These are phyloP conservation scores for Penicillium sp. DNA, from an alignment of 2,329 filamentous ascomycete species.

Conservation along the genomic window DNA sequence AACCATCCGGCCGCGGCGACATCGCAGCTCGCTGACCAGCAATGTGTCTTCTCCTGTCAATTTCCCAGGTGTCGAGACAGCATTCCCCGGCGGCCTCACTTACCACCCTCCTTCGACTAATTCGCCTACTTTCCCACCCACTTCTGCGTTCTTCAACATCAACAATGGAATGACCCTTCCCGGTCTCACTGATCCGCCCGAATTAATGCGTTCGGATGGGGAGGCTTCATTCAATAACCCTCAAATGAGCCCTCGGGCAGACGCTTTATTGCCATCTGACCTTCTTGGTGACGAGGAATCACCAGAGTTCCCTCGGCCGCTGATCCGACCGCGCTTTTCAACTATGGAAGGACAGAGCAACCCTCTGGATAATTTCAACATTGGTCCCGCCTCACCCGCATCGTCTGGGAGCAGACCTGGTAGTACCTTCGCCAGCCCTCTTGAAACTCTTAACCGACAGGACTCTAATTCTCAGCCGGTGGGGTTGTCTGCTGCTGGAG, in stretches of 20 bases:
- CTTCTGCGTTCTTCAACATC: slow-evolving; percentile 62
- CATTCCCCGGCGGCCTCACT: slow-evolving; percentile 44
- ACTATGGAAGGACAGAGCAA: slow-evolving; percentile 32
- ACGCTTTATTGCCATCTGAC: slow-evolving; percentile 62
- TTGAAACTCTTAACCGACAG: slow-evolving; percentile 43
- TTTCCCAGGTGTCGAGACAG: slow-evolving; percentile 43
- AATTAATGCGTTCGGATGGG: slow-evolving; percentile 51
- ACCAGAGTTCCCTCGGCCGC: slow-evolving; percentile 36
- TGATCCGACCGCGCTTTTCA: slow-evolving; percentile 33
- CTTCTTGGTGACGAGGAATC: slow-evolving; percentile 60
- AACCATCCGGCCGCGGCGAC: slow-evolving; percentile 48
- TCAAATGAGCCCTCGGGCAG: slow-evolving; percentile 66
- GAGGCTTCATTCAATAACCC: slow-evolving; percentile 60
- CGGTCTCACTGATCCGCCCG: slow-evolving; percentile 43
- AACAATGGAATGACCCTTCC: slow-evolving; percentile 64
- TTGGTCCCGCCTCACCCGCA: slow-evolving; percentile 47
- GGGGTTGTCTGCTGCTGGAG: slow-evolving; percentile 34
- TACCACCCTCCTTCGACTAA: slow-evolving; percentile 54
- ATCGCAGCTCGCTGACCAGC: slow-evolving; percentile 50
- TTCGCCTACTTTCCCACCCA: slow-evolving; percentile 55
- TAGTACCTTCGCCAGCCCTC: slow-evolving; percentile 51
- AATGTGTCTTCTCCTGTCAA: slow-evolving; percentile 51
- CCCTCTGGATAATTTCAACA: slow-evolving; percentile 37
- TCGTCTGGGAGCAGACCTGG: slow-evolving; percentile 48
- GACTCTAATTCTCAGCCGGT: slow-evolving; percentile 40